Evolutionary conservation across 371 early-diverging fungal genomes (phyloP), one percentile per base, ranked within the genome.

Genomic region (Mucor mucedo): DNA sequence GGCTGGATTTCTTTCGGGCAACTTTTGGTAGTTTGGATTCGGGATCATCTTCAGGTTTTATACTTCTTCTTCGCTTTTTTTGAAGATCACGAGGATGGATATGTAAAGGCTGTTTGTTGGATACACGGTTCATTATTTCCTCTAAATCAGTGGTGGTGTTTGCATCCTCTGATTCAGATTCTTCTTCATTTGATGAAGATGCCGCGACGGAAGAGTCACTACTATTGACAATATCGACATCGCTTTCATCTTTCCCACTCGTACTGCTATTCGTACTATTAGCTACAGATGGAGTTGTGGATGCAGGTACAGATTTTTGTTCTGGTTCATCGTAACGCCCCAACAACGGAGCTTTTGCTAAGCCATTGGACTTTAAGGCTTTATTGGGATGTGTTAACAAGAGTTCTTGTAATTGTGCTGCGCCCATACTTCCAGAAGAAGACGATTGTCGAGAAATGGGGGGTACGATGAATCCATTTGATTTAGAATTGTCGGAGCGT

Each of bases 121-220:
- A 67, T 2, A 76, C 76, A n/a, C 79, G 67, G 38, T 68, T 74
- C 4, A 76, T 39, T n/a, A 80, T 54, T 38, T 75, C 78, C 38
- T 79, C 75, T 14, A 76, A 57, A 41, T 79, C 71, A 11, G n/a
- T 39, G 6, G 30, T 7, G 0, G 55, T 30, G 27, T 14, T 21
- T 10, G 49, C 30, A 9, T 57, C 41, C 4, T 58, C 29, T 0
- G 35, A 42, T 4, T 58, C 55, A 7, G 66, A 63, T 10, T 56
- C 59, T 9, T 53, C 58, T 42, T 65, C 64, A 39, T 52, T 55
- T 4, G 65, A 62, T 3, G 62, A 55, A 29, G 50, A 13, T 13
- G 50, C 47, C 11, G 47, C 39, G n/a, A 38, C 54, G 8, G 55
- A 56, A 16, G 62, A 66, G 16, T 61, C 73, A 42, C 62, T 62